phyloP scores from a whole-genome alignment of 1,284 basidiomycete genomes.

The Anthracocystis panici-leucophaei region DNA sequence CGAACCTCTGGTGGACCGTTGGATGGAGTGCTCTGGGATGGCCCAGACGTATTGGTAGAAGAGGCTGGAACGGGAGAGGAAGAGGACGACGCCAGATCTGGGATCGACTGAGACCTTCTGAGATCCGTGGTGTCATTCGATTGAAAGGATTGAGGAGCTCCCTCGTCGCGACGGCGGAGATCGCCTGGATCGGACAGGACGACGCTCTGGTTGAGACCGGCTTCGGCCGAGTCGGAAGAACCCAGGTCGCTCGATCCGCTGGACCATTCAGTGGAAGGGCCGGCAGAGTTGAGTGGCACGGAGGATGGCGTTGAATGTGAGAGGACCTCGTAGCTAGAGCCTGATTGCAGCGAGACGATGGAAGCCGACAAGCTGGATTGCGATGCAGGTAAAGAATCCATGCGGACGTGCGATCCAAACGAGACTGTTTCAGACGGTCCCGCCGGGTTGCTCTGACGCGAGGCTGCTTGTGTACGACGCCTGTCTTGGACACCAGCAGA shows the following conservation, averaged over 20 bases:
- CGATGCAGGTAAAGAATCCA: slow-evolving; percentile 36
- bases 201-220: slow-evolving; percentile 33
- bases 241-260: slow-evolving; percentile 53
- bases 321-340: slow-evolving; percentile 51
- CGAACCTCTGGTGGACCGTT: slow-evolving; percentile 38
- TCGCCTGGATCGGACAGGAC: slow-evolving; percentile 50
- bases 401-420: slow-evolving; percentile 13
- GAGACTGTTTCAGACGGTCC: slow-evolving; percentile 19
- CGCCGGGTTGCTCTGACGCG: not conserved
- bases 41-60: not conserved
- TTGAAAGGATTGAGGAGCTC: not conserved
- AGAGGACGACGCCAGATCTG: slow-evolving; percentile 12
- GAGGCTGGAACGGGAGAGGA: not conserved
- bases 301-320: slow-evolving; percentile 18
- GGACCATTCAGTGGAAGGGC: slow-evolving; percentile 36
- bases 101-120: slow-evolving; percentile 29
- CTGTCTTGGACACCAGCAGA: slow-evolving; percentile 8
- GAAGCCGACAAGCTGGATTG: slow-evolving; percentile 45
- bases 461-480: not conserved
- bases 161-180: slow-evolving; percentile 3
- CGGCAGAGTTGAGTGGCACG: slow-evolving; percentile 18
- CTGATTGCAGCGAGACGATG: slow-evolving; percentile 35
- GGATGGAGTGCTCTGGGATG: not conserved
- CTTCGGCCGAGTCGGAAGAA: slow-evolving; percentile 46
- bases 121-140: not conserved